Evolutionary conservation across 768 basidiomycete species (phyloP), one percentile per base, ranked within the genome.

Genomic region (Agrocybe praecox): DNA sequence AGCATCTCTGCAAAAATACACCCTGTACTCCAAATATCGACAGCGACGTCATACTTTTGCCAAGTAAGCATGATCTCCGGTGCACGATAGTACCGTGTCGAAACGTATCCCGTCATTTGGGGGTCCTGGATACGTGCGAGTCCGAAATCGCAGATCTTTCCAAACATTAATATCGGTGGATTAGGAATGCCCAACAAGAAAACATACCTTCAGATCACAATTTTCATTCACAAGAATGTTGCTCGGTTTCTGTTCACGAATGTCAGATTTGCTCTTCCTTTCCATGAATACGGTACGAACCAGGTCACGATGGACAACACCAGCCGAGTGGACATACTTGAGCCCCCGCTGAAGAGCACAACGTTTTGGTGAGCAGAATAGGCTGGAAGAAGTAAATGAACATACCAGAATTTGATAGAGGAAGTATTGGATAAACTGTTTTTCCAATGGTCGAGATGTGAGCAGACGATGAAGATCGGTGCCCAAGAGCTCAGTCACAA

Each of bases 1-100:
- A 99, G 76, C 97, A 99, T 99, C 79, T 99, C 97, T 6, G 97
- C 97, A 67, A 99, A 98, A 72, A 99, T 98, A 78, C 97, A 99
- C 6, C 96, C 97, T 11, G 96, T 95, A 68, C 93, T 96, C 97
- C 97, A 98, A 70, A 98, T 96, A 71, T 99, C 97, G 60, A 99
- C 97, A 49, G 96, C 97, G 55, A 98, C 96, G 72, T 98, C 96
- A 76, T 99, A 99, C 79, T 98, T 98, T 74, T 99, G 97, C 97
- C 97, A 99, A 36, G 97, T 99, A 70, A 99, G 83, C 97, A 99
- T 99, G 77, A 99, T 99, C 75, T 99, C 97, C 6, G 97, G 97
- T 6, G 97, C 97, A 50, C 97, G 90, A 72, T 99, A 99, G 77
- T 99, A 99, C 63, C 97, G 83, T 50, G 97, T 99, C 55, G 97